phyloP scores from a whole-genome alignment of 257 asterid genomes.

The Henckelia pumila region DNA sequence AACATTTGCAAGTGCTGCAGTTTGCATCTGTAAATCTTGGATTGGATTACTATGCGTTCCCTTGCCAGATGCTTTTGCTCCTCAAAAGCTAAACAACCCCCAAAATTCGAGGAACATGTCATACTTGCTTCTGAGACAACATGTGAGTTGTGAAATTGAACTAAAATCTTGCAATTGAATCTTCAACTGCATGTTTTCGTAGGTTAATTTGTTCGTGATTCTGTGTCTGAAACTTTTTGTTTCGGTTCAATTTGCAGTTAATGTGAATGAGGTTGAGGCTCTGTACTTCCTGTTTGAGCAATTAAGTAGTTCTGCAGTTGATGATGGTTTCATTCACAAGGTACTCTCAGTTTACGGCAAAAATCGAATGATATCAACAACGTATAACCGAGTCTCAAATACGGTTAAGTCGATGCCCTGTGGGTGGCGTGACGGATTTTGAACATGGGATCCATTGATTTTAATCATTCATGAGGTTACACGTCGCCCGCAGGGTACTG shows the following conservation, averaged over 20 bases:
- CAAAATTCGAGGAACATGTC: slow-evolving; percentile 39
- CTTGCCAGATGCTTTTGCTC: slow-evolving; percentile 49
- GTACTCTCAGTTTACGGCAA: slow-evolving; percentile 31
- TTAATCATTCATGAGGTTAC: too few species aligned
- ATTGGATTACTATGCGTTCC: slow-evolving; percentile 35
- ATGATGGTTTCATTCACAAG: slow-evolving; percentile 78
- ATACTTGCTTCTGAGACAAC: slow-evolving; percentile 70
- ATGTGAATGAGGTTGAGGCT: slow-evolving; percentile 85
- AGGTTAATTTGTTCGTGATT: too few species aligned
- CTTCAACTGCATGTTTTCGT: too few species aligned
- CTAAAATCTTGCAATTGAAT: neutral
- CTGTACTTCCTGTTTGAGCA: slow-evolving; percentile 53
- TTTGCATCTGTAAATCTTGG: slow-evolving; percentile 17
- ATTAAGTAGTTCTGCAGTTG: slow-evolving; percentile 59
- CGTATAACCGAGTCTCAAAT: neutral
- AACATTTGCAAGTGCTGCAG: slow-evolving; percentile 21
- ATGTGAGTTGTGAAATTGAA: slow-evolving; percentile 45
- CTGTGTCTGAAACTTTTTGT: slow-evolving; percentile 5
- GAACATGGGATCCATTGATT: too few species aligned
- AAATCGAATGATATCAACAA: too few species aligned
- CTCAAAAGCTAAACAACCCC: slow-evolving; percentile 31
- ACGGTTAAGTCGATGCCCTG: too few species aligned
- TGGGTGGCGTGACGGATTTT: too few species aligned
- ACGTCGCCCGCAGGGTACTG: too few species aligned
- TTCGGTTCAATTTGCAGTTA: slow-evolving; percentile 48